These are phyloP conservation scores for Diaporthe eres DNA, from an alignment of 2,329 filamentous ascomycete genomes.

Conservation along the genomic window DNA sequence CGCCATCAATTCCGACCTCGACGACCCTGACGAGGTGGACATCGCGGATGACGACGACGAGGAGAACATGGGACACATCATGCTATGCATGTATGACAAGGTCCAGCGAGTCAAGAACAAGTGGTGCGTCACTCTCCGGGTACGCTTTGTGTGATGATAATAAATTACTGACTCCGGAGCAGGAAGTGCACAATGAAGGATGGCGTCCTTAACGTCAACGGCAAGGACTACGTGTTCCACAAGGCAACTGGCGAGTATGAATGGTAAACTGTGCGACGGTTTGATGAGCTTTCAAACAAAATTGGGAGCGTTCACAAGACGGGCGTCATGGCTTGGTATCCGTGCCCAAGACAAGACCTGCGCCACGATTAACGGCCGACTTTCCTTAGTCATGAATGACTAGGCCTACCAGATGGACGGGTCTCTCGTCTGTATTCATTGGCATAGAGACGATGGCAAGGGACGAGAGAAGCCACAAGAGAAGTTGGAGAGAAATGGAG, in stretches of 20 bases:
- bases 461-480: neutral
- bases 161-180: conserved; percentile 18
- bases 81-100: conserved; percentile 99
- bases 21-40: conserved; percentile 90
- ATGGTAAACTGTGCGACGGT: conserved; percentile 73
- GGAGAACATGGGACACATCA: conserved; percentile 87
- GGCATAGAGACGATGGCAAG: neutral
- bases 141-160: neutral
- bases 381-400: neutral
- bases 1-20: conserved; percentile 97
- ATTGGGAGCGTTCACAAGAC: neutral
- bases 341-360: conserved; percentile 2
- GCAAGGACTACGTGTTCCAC: conserved; percentile 97
- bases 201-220: conserved; percentile 91
- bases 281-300: neutral
- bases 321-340: neutral
- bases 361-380: conserved; percentile 15
- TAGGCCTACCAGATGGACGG: neutral
- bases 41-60: conserved; percentile 91
- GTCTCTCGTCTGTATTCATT: neutral
- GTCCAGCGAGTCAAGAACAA: conserved; percentile 99
- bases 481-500: neutral
- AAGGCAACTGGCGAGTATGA: conserved; percentile 98
- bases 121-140: conserved; percentile 69
- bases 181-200: conserved; percentile 99